Percentiles rank a stretch among this genome's conserved stretches.
Conservation (phyloP, 805 yeast genomes). For the Nakazawaea pomicola region DNA sequence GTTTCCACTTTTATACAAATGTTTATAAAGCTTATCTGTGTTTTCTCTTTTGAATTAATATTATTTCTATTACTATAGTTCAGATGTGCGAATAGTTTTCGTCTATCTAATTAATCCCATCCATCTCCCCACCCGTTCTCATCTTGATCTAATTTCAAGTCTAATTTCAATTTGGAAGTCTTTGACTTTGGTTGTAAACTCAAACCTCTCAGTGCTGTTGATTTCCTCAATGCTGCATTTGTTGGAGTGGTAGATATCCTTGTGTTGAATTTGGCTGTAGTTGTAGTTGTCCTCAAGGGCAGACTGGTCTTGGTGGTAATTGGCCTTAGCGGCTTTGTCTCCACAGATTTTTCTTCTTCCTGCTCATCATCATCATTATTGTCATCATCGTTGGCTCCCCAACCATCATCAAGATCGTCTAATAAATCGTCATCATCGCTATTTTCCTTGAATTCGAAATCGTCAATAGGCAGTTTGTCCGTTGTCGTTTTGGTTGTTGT, state of each 20-base stretch:
- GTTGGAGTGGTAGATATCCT: too few species aligned
- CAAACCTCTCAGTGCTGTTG: constrained; percentile 15
- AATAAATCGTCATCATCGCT: constrained; percentile 7
- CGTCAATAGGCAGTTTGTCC: background rate
- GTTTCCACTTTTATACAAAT: constrained; percentile 2
- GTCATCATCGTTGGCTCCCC: constrained; percentile 17
- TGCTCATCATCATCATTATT: constrained; percentile 14
- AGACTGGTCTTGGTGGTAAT: background rate
- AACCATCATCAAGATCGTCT: constrained; percentile 9
- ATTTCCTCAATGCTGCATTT: too few species aligned
- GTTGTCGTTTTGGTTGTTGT: constrained; percentile 1
- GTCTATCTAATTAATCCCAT: constrained; percentile 17
- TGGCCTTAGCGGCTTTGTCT: constrained; percentile 4
- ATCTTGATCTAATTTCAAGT: constrained; percentile 25
- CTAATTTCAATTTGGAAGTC: constrained; percentile 27
- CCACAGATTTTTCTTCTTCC: constrained; percentile 1
- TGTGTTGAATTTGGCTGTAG: too few species aligned
- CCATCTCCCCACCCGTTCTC: constrained; percentile 44
- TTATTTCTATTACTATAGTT: background rate
- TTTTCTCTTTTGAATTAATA: constrained; percentile 14
- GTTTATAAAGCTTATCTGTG: constrained; percentile 14
- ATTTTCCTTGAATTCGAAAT: constrained; percentile 1
- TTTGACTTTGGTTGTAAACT: constrained; percentile 20
- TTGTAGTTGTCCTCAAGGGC: too few species aligned
- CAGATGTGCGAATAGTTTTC: too few species aligned